Base-by-base conservation (phyloP, 768 basidiomycete genomes). In the Cytidiella melzeri region DNA sequence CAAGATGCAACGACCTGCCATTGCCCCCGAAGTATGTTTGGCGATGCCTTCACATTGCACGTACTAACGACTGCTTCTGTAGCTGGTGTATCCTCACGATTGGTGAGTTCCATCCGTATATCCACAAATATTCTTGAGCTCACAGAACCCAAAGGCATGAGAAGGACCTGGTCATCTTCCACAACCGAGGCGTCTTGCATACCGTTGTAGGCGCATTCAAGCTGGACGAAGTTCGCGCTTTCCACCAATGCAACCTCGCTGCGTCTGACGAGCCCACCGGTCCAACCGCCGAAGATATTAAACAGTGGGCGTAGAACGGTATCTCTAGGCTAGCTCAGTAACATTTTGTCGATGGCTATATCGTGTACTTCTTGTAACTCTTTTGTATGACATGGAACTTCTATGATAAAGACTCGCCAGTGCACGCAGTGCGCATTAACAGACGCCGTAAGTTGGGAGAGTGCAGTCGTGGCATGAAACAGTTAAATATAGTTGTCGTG, bases 231-330 rank as follows among this genome's bases (percentile, higher is more conserved):
- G 77, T 87, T 4, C 74, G 87, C 25, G 80, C 80, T 20, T 89
- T 90, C 72, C 87, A 89, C 61, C 86, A 88, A 66, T 92, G 90
- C 69, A 91, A 91, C 62, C 74, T 93, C n/a, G 90, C 90, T 19
- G 85, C 83, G 3, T 84, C 83, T 30, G 79, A 79, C 43, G 82
- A 83, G 41, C 87, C 87, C 0, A 63, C 59, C 20, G 88, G 87
- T 0, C 89, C 89, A 2, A 69, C 69, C 20, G 68, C 67, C n/a
- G 80, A 84, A 52, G 88, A 92, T 59, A 65, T 89, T 40, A 68
- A 69, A 69, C 69, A 67, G 41, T 88, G 77, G 67, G 81, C 81
- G 19, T 79, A 60, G 64, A 6, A n/a, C n/a, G n/a, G n/a, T n/a
- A n/a, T n/a, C n/a, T n/a, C n/a, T n/a, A n/a, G n/a, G n/a, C n/a